These are phyloP conservation scores for Pseudopithomyces chartarum DNA, from an alignment of 2,329 filamentous ascomycete species.

Conservation along the genomic window DNA sequence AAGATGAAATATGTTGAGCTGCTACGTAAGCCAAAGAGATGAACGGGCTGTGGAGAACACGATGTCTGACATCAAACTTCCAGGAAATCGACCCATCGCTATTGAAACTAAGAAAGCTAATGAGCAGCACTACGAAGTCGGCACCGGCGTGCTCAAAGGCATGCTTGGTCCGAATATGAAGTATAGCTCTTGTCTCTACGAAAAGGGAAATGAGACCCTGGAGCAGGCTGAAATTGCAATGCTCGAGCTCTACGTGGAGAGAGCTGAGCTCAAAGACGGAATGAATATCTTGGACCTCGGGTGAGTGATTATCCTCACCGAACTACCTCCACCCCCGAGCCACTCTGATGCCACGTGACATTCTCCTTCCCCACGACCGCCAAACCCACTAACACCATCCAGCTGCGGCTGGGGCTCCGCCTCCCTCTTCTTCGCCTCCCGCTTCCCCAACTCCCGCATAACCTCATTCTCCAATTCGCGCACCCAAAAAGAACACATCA, in stretches of 20 bases:
- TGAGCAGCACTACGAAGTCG: slow-evolving; percentile 74
- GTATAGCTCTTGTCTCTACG: slow-evolving; percentile 71
- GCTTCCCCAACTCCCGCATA: slow-evolving; percentile 65
- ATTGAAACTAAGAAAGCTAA: slow-evolving; percentile 70
- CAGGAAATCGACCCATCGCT: slow-evolving; percentile 62
- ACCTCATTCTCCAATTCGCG: slow-evolving; percentile 72
- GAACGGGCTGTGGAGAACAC: no score
- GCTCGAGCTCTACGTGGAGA: slow-evolving; percentile 66
- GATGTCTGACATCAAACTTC: no score
- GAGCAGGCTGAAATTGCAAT: slow-evolving; percentile 70
- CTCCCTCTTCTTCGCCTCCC: slow-evolving; percentile 68
- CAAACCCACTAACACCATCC: slow-evolving; percentile 7
- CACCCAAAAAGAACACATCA: slow-evolving; percentile 71
- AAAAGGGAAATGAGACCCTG: slow-evolving; percentile 59
- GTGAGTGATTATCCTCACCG: slow-evolving; percentile 42
- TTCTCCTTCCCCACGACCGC: neutral
- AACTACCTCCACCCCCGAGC: slow-evolving; percentile 7
- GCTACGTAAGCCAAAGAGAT: slow-evolving; percentile 50
- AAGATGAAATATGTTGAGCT: slow-evolving; percentile 69
- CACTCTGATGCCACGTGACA: neutral
- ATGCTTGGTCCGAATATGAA: slow-evolving; percentile 73
- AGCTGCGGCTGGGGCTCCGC: slow-evolving; percentile 73
- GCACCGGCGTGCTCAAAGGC: slow-evolving; percentile 65
- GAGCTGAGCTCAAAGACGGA: slow-evolving; percentile 63
- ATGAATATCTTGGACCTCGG: slow-evolving; percentile 68